phyloP scores from a whole-genome alignment of 1,139 yeast genomes.

The Geotrichum restrictum region DNA sequence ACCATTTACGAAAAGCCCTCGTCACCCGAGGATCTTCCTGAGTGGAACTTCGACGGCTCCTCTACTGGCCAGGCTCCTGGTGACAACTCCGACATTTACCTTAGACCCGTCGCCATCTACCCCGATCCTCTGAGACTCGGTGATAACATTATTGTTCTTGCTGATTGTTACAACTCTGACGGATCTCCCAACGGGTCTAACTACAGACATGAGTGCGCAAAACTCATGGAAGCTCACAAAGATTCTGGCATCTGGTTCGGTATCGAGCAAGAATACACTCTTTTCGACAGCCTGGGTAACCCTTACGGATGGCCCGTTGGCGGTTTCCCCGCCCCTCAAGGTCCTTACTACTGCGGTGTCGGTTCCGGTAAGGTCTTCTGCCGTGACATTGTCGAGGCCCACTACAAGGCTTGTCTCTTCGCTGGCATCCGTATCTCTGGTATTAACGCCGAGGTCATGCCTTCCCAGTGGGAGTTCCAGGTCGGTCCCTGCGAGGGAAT shows the following conservation, averaged over 20 bases:
- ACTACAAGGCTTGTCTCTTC: constrained; percentile 94
- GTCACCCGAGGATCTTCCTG: constrained; percentile 83
- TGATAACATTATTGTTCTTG: constrained; percentile 88
- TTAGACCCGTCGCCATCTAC: constrained; percentile 90
- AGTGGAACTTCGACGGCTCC: constrained; percentile 99
- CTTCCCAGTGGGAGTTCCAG: constrained; percentile 99
- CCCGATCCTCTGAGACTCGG: constrained; percentile 98
- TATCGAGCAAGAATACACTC: constrained; percentile 96
- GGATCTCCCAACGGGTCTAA: constrained; percentile 98
- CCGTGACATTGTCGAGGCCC: constrained; percentile 97
- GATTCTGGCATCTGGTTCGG: constrained; percentile 93
- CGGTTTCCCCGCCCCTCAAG: constrained; percentile 99
- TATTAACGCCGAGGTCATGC: constrained; percentile 99
- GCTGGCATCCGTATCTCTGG: constrained; percentile 90
- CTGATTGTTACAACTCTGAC: constrained; percentile 97
- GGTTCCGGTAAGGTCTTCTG: constrained; percentile 98
- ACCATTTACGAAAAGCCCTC: constrained; percentile 68
- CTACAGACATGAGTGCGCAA: constrained; percentile 97
- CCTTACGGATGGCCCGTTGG: constrained; percentile 99
- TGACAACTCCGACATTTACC: constrained; percentile 87
- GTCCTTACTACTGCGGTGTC: constrained; percentile 99
- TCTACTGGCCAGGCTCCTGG: constrained; percentile 99
- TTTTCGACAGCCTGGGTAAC: constrained; percentile 84
- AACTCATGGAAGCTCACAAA: constrained; percentile 89
- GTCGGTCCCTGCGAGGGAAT: constrained; percentile 98